These are phyloP conservation scores for Tuber melanosporum DNA, from an alignment of 495 filamentous ascomycete species.

Conservation along the genomic window DNA sequence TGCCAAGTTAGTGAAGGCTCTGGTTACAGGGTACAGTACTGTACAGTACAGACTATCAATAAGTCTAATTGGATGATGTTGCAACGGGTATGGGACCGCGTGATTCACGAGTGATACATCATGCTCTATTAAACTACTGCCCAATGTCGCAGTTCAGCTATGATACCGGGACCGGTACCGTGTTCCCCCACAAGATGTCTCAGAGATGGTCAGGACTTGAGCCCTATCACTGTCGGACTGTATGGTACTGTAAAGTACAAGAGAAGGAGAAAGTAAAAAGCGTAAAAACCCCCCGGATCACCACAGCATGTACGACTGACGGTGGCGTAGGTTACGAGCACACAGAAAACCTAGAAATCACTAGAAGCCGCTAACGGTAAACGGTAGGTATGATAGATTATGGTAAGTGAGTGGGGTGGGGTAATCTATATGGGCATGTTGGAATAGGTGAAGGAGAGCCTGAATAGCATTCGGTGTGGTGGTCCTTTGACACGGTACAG, in stretches of 20 bases:
- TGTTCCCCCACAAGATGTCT: neutral
- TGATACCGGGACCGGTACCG: neutral
- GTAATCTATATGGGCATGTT: neutral
- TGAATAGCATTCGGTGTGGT: neutral
- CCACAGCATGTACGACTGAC: neutral
- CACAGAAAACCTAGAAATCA: neutral
- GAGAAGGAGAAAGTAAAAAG: neutral
- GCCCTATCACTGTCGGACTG: too few relatives aligned
- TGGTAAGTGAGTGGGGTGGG: neutral
- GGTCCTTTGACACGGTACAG: neutral
- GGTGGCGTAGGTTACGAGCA: neutral
- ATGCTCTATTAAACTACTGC: neutral
- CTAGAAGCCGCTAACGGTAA: neutral
- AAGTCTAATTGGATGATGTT: too few relatives aligned
- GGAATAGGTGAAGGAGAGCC: neutral
- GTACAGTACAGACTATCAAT: neutral
- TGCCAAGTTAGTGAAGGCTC: neutral
- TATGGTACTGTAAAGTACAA: neutral
- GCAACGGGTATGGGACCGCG: too few relatives aligned
- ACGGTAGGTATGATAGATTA: neutral
- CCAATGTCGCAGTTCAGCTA: neutral
- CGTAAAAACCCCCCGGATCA: neutral
- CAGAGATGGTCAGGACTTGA: neutral
- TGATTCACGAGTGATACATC: neutral
- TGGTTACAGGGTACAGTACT: too few relatives aligned